phyloP scores from a whole-genome alignment of 768 basidiomycete species.

The Auricularia auricula-judae region DNA sequence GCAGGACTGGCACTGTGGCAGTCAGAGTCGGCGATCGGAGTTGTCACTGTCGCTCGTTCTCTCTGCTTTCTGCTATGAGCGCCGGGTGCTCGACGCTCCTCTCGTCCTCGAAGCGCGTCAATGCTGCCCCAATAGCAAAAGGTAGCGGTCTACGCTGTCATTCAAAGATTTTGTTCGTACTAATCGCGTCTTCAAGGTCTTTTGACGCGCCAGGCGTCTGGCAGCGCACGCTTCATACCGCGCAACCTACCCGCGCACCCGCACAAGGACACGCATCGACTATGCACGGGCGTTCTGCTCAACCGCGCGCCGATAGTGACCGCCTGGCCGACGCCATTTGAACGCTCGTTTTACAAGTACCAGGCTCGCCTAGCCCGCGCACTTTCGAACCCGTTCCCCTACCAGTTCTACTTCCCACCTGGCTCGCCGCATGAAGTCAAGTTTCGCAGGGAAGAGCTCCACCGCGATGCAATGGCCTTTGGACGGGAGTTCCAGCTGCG shows the following conservation, averaged over 20 bases:
- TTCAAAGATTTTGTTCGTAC: neutral
- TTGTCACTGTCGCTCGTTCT: neutral
- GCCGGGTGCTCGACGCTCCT: neutral
- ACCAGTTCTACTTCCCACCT: slow-evolving; percentile 88
- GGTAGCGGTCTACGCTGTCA: neutral
- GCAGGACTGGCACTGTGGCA: too few species aligned
- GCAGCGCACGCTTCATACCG: neutral
- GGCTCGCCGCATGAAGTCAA: slow-evolving; percentile 76
- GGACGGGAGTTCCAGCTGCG: slow-evolving; percentile 51
- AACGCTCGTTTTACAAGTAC: slow-evolving; percentile 74
- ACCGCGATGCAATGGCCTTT: slow-evolving; percentile 63
- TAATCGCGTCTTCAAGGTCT: neutral
- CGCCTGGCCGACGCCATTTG: slow-evolving; percentile 59
- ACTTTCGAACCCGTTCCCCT: slow-evolving; percentile 78
- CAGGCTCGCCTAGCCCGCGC: slow-evolving; percentile 75
- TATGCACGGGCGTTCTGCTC: slow-evolving; percentile 48
- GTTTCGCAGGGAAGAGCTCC: slow-evolving; percentile 65
- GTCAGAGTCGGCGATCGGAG: neutral
- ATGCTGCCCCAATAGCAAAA: neutral
- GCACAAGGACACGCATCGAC: slow-evolving; percentile 3
- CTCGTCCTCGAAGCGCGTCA: neutral
- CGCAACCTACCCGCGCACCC: neutral
- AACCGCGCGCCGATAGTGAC: slow-evolving; percentile 72
- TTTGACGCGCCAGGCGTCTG: neutral
- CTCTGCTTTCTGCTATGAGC: neutral